Conservation (phyloP, 169 alveolate species). For the Babesia caballi region DNA sequence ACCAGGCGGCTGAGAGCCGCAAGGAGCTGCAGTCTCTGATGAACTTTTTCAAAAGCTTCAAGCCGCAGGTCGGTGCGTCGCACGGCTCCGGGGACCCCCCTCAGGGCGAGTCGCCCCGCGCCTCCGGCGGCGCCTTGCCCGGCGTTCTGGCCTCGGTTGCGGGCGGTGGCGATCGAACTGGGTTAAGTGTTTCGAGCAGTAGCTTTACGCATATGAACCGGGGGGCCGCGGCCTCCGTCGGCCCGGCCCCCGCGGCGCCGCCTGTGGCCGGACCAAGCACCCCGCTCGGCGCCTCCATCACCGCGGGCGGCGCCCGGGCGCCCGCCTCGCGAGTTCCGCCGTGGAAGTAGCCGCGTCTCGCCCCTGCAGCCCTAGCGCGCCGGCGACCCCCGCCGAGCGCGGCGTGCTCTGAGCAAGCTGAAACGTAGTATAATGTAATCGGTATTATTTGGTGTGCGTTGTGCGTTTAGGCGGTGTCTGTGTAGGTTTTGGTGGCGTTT, state of each 20-base stretch:
- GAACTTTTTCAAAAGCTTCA: constrained; percentile 51
- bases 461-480: neutral
- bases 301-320: neutral
- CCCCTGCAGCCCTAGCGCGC: neutral
- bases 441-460: neutral
- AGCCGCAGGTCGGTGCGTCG: constrained; percentile 5
- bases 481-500: neutral
- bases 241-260: neutral
- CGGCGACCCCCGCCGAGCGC: neutral
- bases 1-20: constrained; percentile 12
- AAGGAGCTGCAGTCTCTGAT: constrained; percentile 44
- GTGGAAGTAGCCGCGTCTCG: neutral
- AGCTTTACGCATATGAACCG: constrained; percentile 12
- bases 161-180: constrained; percentile 12
- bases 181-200: constrained; percentile 26
- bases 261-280: neutral
- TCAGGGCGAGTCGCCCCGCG: neutral
- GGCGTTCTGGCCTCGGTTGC: neutral
- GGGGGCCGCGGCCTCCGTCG: neutral
- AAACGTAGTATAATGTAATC: neutral
- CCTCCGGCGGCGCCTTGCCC: neutral
- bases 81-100: neutral
- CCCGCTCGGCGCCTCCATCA: neutral
- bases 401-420: neutral
- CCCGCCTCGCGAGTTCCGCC: neutral